Percentiles rank a stretch among this genome's conserved stretches.
These are phyloP conservation scores for Candida ulmi DNA, from an alignment of 805 yeast genomes.

Conservation along the genomic window DNA sequence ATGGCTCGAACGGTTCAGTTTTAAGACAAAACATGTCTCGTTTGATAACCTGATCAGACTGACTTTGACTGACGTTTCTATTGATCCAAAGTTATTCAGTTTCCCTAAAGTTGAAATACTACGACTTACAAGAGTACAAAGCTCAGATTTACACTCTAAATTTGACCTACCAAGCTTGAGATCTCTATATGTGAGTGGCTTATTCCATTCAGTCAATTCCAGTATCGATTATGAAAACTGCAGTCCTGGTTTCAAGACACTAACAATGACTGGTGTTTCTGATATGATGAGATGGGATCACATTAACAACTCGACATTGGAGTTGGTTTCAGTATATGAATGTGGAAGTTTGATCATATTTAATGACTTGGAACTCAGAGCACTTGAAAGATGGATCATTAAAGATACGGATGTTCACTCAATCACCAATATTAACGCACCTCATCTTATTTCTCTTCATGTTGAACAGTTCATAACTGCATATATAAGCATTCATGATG, in stretches of 20 bases:
- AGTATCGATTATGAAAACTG: conserved; percentile 8
- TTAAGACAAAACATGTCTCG: conserved; percentile 2
- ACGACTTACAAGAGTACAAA: conserved; percentile 5
- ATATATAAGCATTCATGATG: conserved; percentile 3
- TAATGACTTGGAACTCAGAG: conserved; percentile 1
- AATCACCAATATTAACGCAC: conserved; percentile 6
- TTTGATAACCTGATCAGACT: conserved; percentile 8
- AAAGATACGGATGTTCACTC: conserved; percentile 9
- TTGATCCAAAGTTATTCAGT: conserved; percentile 6
- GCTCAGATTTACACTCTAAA: not conserved
- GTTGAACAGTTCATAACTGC: conserved; percentile 15
- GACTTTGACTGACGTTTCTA: conserved; percentile 1
- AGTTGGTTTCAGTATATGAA: conserved; percentile 4
- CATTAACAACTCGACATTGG: conserved; percentile 5
- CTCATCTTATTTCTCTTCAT: conserved; percentile 6
- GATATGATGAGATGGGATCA: conserved; percentile 10
- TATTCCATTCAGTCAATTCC: conserved; percentile 4
- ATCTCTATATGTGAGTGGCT: conserved; percentile 1
- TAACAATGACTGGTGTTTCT: conserved; percentile 4
- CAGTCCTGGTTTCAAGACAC: not conserved
- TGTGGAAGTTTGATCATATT: conserved; percentile 4
- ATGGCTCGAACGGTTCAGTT: conserved; percentile 6
- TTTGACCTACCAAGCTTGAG: conserved; percentile 5
- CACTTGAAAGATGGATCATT: conserved; percentile 3
- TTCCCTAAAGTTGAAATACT: conserved; percentile 8